Evolutionary conservation across 192 early-diverging fungal species (phyloP).

Genomic region (Podila clonocystis): DNA sequence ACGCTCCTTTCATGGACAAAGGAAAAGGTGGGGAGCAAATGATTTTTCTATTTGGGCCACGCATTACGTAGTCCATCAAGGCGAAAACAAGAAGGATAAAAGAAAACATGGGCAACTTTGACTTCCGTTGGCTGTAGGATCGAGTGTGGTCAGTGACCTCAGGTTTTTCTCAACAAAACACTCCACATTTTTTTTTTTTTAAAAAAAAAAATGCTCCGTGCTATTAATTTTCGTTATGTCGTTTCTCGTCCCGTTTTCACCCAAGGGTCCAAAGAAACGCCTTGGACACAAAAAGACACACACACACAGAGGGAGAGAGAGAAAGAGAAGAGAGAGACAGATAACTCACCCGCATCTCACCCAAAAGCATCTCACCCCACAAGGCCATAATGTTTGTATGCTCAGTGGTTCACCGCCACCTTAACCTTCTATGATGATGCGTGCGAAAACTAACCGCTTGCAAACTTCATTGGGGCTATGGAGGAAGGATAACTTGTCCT

Average conservation of each 20-base stretch:
- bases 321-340: too few species aligned
- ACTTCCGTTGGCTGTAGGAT: not conserved
- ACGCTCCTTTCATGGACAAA: too few species aligned
- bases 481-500: too few species aligned
- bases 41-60: not conserved
- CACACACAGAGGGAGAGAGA: too few species aligned
- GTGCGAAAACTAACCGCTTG: too few species aligned
- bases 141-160: not conserved
- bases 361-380: not conserved
- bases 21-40: not conserved
- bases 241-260: not conserved
- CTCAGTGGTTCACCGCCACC: too few species aligned
- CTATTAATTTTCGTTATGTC: not conserved
- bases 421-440: too few species aligned
- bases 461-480: too few species aligned
- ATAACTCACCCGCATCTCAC: not conserved
- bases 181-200: too few species aligned
- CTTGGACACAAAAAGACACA: not conserved
- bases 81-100: not conserved
- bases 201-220: not conserved
- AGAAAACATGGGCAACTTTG: not conserved
- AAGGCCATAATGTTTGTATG: too few species aligned
- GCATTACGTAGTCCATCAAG: not conserved
- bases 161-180: not conserved
- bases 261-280: not conserved